Evolutionary conservation across 2,329 filamentous ascomycete genomes (phyloP), one percentile per base, ranked within the genome.

Genomic region (Phialophora tarda): DNA sequence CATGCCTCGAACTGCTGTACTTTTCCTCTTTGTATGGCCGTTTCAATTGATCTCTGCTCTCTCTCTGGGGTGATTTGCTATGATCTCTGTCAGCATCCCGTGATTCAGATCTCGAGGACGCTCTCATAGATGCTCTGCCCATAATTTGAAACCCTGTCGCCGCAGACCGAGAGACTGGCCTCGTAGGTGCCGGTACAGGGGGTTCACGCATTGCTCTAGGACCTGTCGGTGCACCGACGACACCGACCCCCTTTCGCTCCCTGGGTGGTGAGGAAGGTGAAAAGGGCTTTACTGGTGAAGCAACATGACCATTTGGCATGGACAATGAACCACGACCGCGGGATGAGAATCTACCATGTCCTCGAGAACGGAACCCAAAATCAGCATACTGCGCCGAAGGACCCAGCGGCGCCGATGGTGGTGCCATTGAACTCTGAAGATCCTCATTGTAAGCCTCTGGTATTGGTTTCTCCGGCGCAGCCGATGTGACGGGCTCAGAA

Each of bases 121-220:
- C 57, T n/a, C 34, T 24, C 64, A 65, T 67, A 10, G 71, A 67
- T n/a, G 70, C 72, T 50, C 71, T 68, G 28, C 72, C 72, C 58
- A 71, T 70, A 50, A 74, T 73, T 47, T 73, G 71, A 44, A 74
- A 70, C 5, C 72, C 72, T 21, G 61, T 60, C 21, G 62, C 65
- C 3, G 69, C 59, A 24, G 71, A 58, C 32, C 68, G 68, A 30
- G 69, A 68, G 24, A 48, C 23, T 51, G 69, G 69, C 57, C 62
- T 57, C 17, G 65, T n/a, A 14, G 71, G 60, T 26, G 62, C 62
- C 61, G 70, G 59, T 47, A 59, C 62, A 63, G 69, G 61, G 24
- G 69, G 63, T 55, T 72, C 72, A 65, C 94, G 87, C 92, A 98
- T 96, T 21, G 95, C 95, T 79, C 95, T 93, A 56, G 95, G 95